Evolutionary conservation across 2,329 filamentous ascomycete species (phyloP), one percentile per base, ranked within the genome.

Genomic region (Aureobasidium mangrovei): DNA sequence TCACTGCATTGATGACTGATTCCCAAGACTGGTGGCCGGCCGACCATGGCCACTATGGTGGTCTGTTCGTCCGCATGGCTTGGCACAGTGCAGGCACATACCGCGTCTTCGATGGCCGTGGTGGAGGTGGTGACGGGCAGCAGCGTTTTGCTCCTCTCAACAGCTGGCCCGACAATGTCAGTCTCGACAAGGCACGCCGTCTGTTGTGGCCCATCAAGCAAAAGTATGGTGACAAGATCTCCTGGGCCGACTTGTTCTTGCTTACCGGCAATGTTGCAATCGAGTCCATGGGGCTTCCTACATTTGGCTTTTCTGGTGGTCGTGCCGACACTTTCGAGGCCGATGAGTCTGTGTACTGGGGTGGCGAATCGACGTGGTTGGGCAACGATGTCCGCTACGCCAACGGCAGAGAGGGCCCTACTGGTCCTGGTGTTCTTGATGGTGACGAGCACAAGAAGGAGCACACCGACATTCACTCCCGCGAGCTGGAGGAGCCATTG

Each of bases 41-140:
- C 32, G 86, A 91, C 67, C 88, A 86, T 64, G 86, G 86, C 54
- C 84, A 89, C 76, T 91, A 90, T 62, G 86, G 86, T 60, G 85
- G 86, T 69, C 77, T 90, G 29, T 89, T 91, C 69, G 77, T 91
- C 65, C 84, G 86, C 56, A 83, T 90, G 83, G 83, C 85, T 57
- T 91, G 86, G 86, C 86, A 90, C 76, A 83, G 82, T 60, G 81
- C 86, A 28, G 86, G 86, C 57, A 91, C 86, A 48, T 89, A 90
- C 73, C 84, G 86, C 63, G 81, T 85, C 65, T 77, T 76, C 51
- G 86, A 90, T 61, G 86, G 86, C 36, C 85, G 86, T 58, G 86
- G 86, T 54, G 86, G 86, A 57, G 84, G 81, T 63, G 86, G 85
- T 29, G 74, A 81, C 64, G 86, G 84, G 55, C 86, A 89, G 72